Evolutionary conservation across 176 grass and related monocot genomes (phyloP), one percentile per base, ranked within the genome.

Genomic region (Musa schizocarpa): DNA sequence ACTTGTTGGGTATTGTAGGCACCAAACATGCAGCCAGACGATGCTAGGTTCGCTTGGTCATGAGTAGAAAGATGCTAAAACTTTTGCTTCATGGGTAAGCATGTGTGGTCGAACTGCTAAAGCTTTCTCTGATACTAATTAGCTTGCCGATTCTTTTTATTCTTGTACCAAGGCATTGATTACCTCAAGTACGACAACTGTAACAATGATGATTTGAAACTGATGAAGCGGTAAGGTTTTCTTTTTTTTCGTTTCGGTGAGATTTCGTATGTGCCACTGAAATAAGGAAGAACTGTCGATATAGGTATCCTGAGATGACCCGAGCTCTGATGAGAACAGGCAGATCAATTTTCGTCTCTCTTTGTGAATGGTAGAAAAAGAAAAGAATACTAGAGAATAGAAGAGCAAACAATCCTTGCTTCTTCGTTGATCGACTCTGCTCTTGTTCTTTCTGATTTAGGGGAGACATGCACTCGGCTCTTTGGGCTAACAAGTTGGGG

Each of bases 121-220:
- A 5, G 29, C 0, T 34, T 4, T 34, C 29, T 34, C 3, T 34
- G 3, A 34, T 34, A 5, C 3, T 3, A 34, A 34, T 5, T 34
- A 4, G 3, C 3, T 34, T 34, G 29, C 0, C 29, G 3, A 34
- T 34, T 34, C 29, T 34, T 0, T 0, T 34, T 34, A 0, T 34
- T 34, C 3, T 34, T 34, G 29, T 34, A 59, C 11, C 82, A 99
- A 90, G 91, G 84, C 17, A 79, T 94, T 8, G 95, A 99, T 83
- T 99, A 94, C 85, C 83, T 99, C 4, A 99, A 94, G 86, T 92
- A 99, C 55, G 90, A 94, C 75, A 99, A 99, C 75, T 99, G 95
- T 75, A 88, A 99, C 73, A 94, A 94, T 78, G 91, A 83, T 25
- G 81, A 89, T 73, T 17, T 78, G 53, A 93, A 89, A 81, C 91